Evolutionary conservation across 129 eudicot genomes (phyloP), one percentile per base, ranked within the genome.

Genomic region (Dittrichia graveolens): DNA sequence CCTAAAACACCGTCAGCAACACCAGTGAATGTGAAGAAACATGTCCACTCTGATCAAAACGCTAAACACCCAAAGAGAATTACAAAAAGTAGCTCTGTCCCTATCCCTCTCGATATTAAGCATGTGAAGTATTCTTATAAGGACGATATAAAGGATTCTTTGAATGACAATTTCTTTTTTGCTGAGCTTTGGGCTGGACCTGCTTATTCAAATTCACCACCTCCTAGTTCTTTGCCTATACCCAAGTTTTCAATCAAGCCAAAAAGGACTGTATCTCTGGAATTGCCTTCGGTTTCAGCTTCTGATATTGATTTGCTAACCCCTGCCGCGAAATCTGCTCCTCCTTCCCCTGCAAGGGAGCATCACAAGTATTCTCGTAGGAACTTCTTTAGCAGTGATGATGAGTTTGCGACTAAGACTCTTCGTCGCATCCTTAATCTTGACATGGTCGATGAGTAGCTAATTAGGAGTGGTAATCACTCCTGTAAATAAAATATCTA

Each of bases 151-250:
- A 61, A 24, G 3, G 73, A 73, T 11, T 69, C 74, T 15, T 58
- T 61, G 39, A 50, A 39, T 72, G 80, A 81, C n/a, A 69, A 75
- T 12, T 64, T 84, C 47, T 78, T 74, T 42, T 87, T 78, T 80
- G 82, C 93, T 41, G 97, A 94, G 86, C 90, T 72, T 12, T 94
- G 99, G 99, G 99, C 99, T 61, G 99, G 99, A 38, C 99, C 99
- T 50, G 89, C 96, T 6, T 94, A 90, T 79, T 94, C 96, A 6
- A 90, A 90, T 76, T 94, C 99, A 7, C 99, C 97, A 50, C 97
- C 97, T 3, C 99, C 99, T 2, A 94, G 97, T 75, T 94, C 96
- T 53, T 66, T 94, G 80, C 99, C 99, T 37, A 84, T 94, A 3
- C 99, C 99, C n/a, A 94, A 88, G 40, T 94, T 94, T 59, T 84